Base-by-base conservation (phyloP, 2,329 filamentous ascomycete genomes). In the Fusarium austroafricanum region DNA sequence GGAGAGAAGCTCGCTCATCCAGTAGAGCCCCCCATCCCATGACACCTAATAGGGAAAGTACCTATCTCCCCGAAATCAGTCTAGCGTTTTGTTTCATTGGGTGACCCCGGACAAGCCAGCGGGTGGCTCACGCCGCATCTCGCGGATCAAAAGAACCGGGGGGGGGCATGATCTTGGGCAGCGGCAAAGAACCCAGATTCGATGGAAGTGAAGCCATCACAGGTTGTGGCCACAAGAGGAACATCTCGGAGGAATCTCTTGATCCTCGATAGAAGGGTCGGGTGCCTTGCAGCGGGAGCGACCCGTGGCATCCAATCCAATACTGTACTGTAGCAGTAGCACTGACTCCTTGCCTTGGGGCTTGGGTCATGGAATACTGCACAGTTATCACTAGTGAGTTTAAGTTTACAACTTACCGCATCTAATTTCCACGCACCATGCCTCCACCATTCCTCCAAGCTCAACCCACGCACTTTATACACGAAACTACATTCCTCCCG, bases 51-150 rank as follows among this genome's bases (percentile, higher is more conserved):
- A 38, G 37, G 52, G 61, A 43, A 67, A 53, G 52, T 38, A 46
- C 35, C 15, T 21, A 39, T 21, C n/a, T 40, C 11, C 3, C n/a
- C 56, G 10, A 54, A 67, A 29, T 4, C 29, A 42, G 68, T 28
- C 58, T 73, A 70, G 68, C 63, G 70, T 46, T 28, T 17, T 68
- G 70, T 72, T 71, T 71, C 69, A 71, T 54, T 67, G 62, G 56
- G 44, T 26, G 38, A 56, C 69, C 60, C 56, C 21, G 49, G 46
- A 47, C 53, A 50, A 60, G 53, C 37, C 49, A 55, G 45, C 61
- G 58, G 60, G 60, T 73, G 71, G 71, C 59, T 67, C 56, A 61
- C 55, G 56, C 33, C 42, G 45, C 28, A 49, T 49, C 39, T 38
- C 37, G 45, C 18, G 50, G 43, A 45, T 29, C 59, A 44, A 42